Evolutionary conservation across 2,329 filamentous ascomycete genomes (phyloP), one percentile per base, ranked within the genome.

Genomic region (Aspergillus niger): DNA sequence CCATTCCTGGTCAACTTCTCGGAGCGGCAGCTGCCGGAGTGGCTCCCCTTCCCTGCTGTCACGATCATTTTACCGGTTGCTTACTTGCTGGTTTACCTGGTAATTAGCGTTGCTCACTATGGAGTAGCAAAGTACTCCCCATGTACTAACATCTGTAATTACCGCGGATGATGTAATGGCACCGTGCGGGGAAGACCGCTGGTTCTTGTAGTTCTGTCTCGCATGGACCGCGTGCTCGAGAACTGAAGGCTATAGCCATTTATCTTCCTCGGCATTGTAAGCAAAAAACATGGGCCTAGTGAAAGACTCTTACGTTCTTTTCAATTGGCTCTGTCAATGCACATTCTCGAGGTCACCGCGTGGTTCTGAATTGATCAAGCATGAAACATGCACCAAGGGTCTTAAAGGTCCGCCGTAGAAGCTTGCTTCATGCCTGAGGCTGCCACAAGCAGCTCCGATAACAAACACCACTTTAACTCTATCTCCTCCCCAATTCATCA

Each of bases 11-110:
- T 11, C 39, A n/a, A 30, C n/a, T 36, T 30, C 13, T 57, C 62
- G 62, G 62, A 64, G 54, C 62, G 52, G 58, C 38, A 49, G 26
- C 41, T 55, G 54, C 60, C 63, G 63, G 63, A 24, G 57, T 64
- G 59, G 57, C 39, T 32, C 53, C 15, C 13, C 20, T 24, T 44
- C 41, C 41, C 10, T 44, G 41, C 41, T 44, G 41, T 6, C 11
- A 36, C 41, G 17, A 20, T 44, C 20, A 44, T 44, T 13, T 44
- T 44, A 44, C 41, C 41, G 43, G 38, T 55, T n/a, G 26, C 24
- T 55, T 28, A 54, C 24, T 49, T 5, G 10, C 32, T 30, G 59
- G 28, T 36, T 43, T 52, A 52, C 44, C 15, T 26, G 26, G 26
- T 5, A n/a, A 6, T 10, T 28, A 15, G 26, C 13, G 11, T 11